phyloP scores from a whole-genome alignment of 176 grass and related monocot genomes.

The Rhynchospora breviuscula region DNA sequence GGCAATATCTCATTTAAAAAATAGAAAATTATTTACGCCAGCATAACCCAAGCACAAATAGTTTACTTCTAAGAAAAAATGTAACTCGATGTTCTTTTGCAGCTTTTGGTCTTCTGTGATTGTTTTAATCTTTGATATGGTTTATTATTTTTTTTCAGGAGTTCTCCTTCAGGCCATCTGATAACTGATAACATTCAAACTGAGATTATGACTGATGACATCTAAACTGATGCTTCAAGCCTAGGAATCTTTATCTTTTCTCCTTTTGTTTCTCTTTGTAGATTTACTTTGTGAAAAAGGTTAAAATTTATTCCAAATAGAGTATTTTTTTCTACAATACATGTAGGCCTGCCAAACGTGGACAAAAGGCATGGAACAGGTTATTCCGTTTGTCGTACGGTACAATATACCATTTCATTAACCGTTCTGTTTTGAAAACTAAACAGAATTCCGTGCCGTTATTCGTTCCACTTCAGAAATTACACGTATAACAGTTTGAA shows the following conservation, averaged over 20 bases:
- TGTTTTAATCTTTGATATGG: neutral
- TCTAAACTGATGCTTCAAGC: neutral
- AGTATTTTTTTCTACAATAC: neutral
- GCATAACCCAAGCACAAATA: too few species aligned
- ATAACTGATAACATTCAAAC: neutral
- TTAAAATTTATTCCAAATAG: neutral
- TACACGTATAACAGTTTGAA: too few species aligned
- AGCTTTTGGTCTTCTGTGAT: neutral
- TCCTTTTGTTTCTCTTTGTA: neutral
- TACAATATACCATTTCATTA: too few species aligned
- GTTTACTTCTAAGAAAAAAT: neutral
- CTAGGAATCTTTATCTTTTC: neutral
- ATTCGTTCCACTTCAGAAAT: too few species aligned
- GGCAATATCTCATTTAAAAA: neutral
- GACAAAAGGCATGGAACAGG: too few species aligned
- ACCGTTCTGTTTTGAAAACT: too few species aligned
- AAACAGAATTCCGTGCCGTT: too few species aligned
- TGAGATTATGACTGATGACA: neutral
- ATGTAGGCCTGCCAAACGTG: too few species aligned
- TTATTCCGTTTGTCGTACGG: neutral
- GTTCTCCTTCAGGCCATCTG: neutral
- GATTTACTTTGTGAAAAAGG: neutral
- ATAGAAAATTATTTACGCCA: neutral
- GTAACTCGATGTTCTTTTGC: neutral
- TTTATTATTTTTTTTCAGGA: neutral